A percentile compares a stretch with the other conserved stretches of the same genome.
Evolutionary conservation across 805 yeast species (phyloP).

Genomic region (Trichomonascus vanleenenianus): DNA sequence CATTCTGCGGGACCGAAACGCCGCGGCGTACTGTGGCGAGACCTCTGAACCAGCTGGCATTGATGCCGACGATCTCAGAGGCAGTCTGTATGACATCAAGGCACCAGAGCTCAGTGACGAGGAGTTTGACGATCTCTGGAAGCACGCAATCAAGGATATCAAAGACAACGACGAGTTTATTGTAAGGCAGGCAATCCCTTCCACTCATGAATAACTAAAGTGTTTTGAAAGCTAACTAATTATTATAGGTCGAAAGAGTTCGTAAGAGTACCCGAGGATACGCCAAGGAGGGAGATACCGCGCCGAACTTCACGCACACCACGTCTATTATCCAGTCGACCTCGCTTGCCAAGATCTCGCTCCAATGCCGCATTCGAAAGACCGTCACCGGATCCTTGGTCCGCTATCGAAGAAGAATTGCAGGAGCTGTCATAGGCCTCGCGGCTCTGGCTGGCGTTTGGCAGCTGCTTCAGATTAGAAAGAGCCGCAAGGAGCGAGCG

Average conservation of each 20-base stretch:
- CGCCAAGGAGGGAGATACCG: slow-evolving; percentile 12
- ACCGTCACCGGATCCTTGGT: slow-evolving; percentile 14
- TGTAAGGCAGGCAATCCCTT: slow-evolving; percentile 16
- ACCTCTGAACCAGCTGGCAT: slow-evolving; percentile 32
- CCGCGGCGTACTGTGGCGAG: slow-evolving; percentile 46
- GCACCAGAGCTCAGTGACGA: slow-evolving; percentile 31
- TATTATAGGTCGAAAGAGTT: slow-evolving; percentile 12
- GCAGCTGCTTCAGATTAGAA: neutral
- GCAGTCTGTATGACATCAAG: slow-evolving; percentile 18
- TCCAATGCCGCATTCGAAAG: slow-evolving; percentile 16
- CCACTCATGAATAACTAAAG: neutral
- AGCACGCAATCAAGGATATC: slow-evolving; percentile 50
- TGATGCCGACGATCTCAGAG: slow-evolving; percentile 23
- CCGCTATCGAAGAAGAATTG: slow-evolving; percentile 14
- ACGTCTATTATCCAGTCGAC: slow-evolving; percentile 18
- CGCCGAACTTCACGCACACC: slow-evolving; percentile 11
- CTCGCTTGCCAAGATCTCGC: slow-evolving; percentile 17
- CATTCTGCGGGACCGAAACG: slow-evolving; percentile 60
- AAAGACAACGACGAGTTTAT: slow-evolving; percentile 37
- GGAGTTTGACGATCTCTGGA: slow-evolving; percentile 74
- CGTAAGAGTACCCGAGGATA: slow-evolving; percentile 14
- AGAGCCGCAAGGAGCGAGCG: neutral
- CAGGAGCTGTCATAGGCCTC: slow-evolving; percentile 1
- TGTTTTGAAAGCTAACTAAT: neutral
- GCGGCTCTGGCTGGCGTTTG: slow-evolving; percentile 1